Evolutionary conservation across 352 stramenopile species (phyloP).

Genomic region (Achlya hypogyna): DNA sequence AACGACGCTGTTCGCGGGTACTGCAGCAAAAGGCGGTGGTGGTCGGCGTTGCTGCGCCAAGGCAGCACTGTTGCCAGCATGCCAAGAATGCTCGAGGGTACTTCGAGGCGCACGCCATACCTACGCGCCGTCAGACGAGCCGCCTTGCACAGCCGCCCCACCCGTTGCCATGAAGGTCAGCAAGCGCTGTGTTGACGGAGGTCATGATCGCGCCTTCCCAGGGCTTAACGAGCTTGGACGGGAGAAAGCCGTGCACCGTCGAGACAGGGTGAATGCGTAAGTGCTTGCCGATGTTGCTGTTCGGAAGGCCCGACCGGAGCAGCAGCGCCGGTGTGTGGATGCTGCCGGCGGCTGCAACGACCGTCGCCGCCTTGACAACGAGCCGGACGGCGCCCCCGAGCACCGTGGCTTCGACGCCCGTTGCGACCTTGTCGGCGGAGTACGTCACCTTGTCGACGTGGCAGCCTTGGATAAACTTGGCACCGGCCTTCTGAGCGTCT

Average conservation of each 20-base stretch:
- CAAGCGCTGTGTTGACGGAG: slow-evolving; percentile 22
- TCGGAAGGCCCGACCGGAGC: slow-evolving; percentile 24
- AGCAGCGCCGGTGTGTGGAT: slow-evolving; percentile 26
- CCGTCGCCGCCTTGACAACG: slow-evolving; percentile 8
- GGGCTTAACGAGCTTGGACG: slow-evolving; percentile 15
- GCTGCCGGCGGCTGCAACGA: slow-evolving; percentile 24
- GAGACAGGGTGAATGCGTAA: slow-evolving; percentile 26
- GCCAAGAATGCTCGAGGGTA: slow-evolving; percentile 21
- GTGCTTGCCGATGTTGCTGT: slow-evolving; percentile 28
- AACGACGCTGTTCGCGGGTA: not conserved
- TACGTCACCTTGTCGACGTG: slow-evolving; percentile 17
- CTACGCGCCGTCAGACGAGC: not conserved
- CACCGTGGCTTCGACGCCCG: slow-evolving; percentile 15
- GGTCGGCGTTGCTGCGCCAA: slow-evolving; percentile 12
- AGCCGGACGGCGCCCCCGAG: not conserved
- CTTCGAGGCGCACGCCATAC: slow-evolving; percentile 28
- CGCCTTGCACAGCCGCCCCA: not conserved
- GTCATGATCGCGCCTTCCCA: slow-evolving; percentile 28
- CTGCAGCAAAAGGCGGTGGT: slow-evolving; percentile 7
- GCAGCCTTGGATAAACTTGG: slow-evolving; percentile 18
- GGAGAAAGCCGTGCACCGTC: slow-evolving; percentile 20
- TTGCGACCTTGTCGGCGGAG: slow-evolving; percentile 3
- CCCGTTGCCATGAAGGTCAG: slow-evolving; percentile 21
- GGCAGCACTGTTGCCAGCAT: not conserved
- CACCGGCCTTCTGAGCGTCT: slow-evolving; percentile 14